Evolutionary conservation across 2,329 filamentous ascomycete genomes (phyloP), one percentile per base, ranked within the genome.

Genomic region (Dendryphion nanum): DNA sequence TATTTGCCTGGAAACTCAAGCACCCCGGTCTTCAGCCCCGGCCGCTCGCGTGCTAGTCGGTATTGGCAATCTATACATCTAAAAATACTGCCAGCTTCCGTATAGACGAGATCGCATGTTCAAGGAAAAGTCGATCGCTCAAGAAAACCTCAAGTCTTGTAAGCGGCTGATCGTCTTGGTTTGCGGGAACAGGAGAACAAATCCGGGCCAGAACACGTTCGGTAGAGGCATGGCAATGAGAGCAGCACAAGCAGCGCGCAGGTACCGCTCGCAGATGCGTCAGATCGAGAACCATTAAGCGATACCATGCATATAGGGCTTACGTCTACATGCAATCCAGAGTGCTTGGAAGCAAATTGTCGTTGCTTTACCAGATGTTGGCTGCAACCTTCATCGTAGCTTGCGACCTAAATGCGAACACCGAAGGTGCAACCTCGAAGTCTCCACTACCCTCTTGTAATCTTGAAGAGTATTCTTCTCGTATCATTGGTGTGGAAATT

Each of bases 1-100:
- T 40, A 23, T 44, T 41, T 44, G 42, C 45, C 44, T 47, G 33
- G 47, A 41, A 38, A 41, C 35, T 36, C 41, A 20, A 47, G 38
- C 40, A 54, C 47, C 58, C 53, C 34, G 33, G 54, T 51, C 39
- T 41, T 16, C 33, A 41, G 33, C 42, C 48, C 51, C 47, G 51
- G 45, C 45, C 55, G 53, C 50, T 55, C 51, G 50, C 53, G 44
- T 57, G 50, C 45, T 36, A 42, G 44, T 44, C 31, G 38, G 42
- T 44, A 50, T 45, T 46, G 40, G 38, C 50, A 45, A 19, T 49
- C 41, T 49, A 35, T 36, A 45, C 17, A 20, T 46, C 43, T 52
- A 53, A 52, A 58, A 56, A 56, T 54, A 59, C 42, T 33, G 28
- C 38, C 23, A 35, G 31, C 10, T n/a, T 46, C 31, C 34, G 23